Evolutionary conservation across 345 rosid genomes (phyloP).

Genomic region (Lepidium africanum): DNA sequence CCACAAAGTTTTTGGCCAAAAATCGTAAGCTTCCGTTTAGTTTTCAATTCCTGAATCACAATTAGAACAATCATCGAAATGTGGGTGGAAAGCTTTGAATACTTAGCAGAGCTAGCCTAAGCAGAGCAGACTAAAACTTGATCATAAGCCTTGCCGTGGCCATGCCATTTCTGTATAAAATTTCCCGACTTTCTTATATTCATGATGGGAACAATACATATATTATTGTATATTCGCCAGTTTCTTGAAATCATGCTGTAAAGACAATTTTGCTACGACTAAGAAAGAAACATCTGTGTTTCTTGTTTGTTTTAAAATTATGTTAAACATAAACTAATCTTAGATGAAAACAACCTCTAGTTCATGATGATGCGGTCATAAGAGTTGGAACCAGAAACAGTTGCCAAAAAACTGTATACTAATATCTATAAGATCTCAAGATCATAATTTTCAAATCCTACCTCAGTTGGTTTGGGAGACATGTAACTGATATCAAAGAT

Average conservation of each 20-base stretch:
- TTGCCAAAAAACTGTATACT: background rate
- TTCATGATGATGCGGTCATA: background rate
- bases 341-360: background rate
- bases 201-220: background rate
- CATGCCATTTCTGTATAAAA: background rate
- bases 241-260: background rate
- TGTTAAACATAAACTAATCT: background rate
- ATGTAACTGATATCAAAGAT: conserved; percentile 74
- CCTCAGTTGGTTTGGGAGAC: conserved; percentile 71
- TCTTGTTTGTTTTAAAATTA: background rate
- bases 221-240: background rate
- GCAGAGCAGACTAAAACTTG: conserved; percentile 1
- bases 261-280: background rate
- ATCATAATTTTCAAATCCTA: conserved; percentile 25
- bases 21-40: conserved; percentile 41
- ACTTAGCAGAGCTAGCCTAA: background rate
- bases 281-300: background rate
- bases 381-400: background rate
- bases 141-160: background rate
- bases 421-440: background rate
- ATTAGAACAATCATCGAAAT: conserved; percentile 1
- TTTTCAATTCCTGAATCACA: conserved; percentile 52
- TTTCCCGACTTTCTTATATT: background rate
- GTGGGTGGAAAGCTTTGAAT: background rate
- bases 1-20: conserved; percentile 40